Conservation (phyloP, 192 early-diverging fungal species). For the Phycomyces nitens region DNA sequence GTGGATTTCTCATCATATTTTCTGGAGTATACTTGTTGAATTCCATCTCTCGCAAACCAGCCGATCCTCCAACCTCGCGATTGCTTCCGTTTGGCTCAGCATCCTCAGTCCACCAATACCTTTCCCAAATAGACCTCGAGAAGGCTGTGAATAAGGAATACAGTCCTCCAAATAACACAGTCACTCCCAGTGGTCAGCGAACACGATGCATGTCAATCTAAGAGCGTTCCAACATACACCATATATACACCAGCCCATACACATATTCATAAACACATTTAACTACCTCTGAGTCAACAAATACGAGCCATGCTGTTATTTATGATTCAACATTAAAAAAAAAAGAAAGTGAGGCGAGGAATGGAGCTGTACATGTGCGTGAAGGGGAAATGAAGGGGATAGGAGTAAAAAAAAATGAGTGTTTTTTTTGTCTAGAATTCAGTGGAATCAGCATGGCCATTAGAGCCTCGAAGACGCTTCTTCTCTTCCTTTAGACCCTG, state of each 20-base stretch:
- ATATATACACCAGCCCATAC: too few relatives aligned
- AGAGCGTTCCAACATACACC: too few relatives aligned
- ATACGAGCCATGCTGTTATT: too few relatives aligned
- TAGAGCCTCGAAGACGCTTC: conserved; percentile 8
- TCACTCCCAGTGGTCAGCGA: too few relatives aligned
- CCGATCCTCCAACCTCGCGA: not conserved
- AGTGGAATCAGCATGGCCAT: not conserved
- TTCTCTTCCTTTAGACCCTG: conserved; percentile 32
- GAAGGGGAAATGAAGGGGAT: not conserved
- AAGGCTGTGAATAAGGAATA: not conserved
- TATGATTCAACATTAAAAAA: too few relatives aligned
- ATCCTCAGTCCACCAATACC: not conserved
- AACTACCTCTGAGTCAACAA: too few relatives aligned
- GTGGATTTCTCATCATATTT: conserved; percentile 91
- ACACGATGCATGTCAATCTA: too few relatives aligned
- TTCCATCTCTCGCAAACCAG: conserved; percentile 28
- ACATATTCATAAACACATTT: too few relatives aligned
- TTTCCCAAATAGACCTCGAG: not conserved
- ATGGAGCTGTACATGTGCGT: not conserved
- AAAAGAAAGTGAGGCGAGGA: not conserved
- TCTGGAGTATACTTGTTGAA: conserved; percentile 88
- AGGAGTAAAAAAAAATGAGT: not conserved
- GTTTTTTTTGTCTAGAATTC: not conserved
- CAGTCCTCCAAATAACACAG: too few relatives aligned
- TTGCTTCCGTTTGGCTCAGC: not conserved